phyloP scores from a whole-genome alignment of 345 rosid genomes.

The Gossypium longicalyx region DNA sequence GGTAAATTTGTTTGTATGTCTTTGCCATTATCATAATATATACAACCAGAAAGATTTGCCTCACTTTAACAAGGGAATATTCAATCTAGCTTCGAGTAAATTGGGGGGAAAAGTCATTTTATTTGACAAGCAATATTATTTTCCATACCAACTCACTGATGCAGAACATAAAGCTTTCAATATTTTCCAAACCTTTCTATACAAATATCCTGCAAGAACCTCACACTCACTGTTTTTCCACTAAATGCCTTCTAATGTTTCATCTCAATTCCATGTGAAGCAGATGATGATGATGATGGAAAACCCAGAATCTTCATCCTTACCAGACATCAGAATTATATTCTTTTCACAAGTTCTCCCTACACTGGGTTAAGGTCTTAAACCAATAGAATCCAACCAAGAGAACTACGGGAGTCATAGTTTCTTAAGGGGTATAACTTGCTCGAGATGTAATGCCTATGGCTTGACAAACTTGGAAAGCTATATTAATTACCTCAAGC shows the following conservation, averaged over 20 bases:
- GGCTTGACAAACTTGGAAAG: background rate
- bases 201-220: background rate
- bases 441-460: background rate
- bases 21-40: no score
- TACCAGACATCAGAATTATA: background rate
- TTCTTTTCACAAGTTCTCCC: background rate
- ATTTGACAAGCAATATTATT: no score
- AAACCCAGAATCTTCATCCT: background rate
- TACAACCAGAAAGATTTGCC: no score
- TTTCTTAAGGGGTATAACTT: background rate
- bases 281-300: background rate
- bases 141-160: no score
- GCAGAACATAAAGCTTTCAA: no score
- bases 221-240: no score
- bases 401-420: background rate
- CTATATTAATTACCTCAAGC: background rate
- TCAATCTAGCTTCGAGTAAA: no score
- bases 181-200: background rate
- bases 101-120: no score
- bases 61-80: no score
- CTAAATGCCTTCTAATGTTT: background rate
- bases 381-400: background rate
- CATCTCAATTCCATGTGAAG: background rate
- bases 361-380: background rate
- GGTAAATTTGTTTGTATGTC: no score